Evolutionary conservation across 139 green algal species (phyloP), one percentile per base, ranked within the genome.

Genomic region (Closterium sp.): DNA sequence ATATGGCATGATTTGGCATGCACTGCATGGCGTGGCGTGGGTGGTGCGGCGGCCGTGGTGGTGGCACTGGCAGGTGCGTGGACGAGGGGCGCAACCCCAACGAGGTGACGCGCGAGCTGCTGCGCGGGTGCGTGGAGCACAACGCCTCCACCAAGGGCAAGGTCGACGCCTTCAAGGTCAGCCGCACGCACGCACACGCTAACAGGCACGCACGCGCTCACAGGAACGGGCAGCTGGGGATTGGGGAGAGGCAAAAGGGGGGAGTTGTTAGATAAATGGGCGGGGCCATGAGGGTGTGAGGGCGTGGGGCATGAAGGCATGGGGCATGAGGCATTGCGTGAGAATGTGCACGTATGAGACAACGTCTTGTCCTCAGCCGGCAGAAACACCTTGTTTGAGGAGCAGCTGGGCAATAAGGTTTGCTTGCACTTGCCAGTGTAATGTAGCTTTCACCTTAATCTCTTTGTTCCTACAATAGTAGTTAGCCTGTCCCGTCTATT

Each of bases 101-200:
- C 85, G 30, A 38, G 34, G 91, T 87, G 16, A 93, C 90, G 33
- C 34, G 43, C 5, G 90, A 90, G 32, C 38, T 91, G 34, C 43
- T 93, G 85, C 33, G 64, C 35, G 90, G 30, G 5, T 93, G 90
- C 69, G 33, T 83, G 30, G 36, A 10, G 19, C 36, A 31, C 28
- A 93, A 93, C 84, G 43, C 91, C 12, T 35, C 90, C 28, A 93
- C 90, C 81, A 93, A 35, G 66, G 90, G 90, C 34, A 91, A 91
- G 25, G 90, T 93, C 10, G 86, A 91, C 12, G 90, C 86, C 66
- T 93, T 93, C 90, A 86, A 91, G 90, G 89, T 92, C n/a, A 19
- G 81, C 81, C 30, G 3, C 81, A 19, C 81, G 19, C n/a, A 30
- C 69, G 69, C 81, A 32, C 81, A 34, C 81, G n/a, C n/a, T n/a